These are phyloP conservation scores for Geotrichum klebahnii DNA, from an alignment of 1,139 yeast species.

Conservation along the genomic window DNA sequence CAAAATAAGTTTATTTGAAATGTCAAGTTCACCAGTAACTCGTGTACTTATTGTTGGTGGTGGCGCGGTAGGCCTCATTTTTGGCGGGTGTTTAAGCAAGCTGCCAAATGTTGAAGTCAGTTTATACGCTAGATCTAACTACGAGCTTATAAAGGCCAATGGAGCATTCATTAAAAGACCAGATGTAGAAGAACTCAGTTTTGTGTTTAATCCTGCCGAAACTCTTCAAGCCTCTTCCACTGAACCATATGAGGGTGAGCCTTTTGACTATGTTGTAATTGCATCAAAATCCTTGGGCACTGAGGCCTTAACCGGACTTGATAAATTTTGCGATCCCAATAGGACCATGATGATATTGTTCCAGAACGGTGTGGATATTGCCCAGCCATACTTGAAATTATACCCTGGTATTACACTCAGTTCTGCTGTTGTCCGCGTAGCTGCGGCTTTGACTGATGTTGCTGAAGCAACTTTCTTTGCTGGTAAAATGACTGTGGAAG, in stretches of 20 bases:
- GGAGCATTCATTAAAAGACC: slow-evolving; percentile 20
- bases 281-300: slow-evolving; percentile 26
- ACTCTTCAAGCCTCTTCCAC: slow-evolving; percentile 18
- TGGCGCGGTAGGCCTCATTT: slow-evolving; percentile 29
- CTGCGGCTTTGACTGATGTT: slow-evolving; percentile 23
- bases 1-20: not conserved
- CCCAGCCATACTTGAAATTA: slow-evolving; percentile 25
- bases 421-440: slow-evolving; percentile 27
- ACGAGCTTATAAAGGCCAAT: slow-evolving; percentile 20
- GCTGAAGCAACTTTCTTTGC: slow-evolving; percentile 20
- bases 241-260: slow-evolving; percentile 21
- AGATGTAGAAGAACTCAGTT: slow-evolving; percentile 6
- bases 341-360: slow-evolving; percentile 25
- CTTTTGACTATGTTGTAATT: slow-evolving; percentile 27
- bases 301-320: slow-evolving; percentile 24
- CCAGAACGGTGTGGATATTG: slow-evolving; percentile 32
- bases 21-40: not conserved
- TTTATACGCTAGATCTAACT: slow-evolving; percentile 28
- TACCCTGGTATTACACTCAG: slow-evolving; percentile 27
- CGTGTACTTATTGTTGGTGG: slow-evolving; percentile 27
- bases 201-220: slow-evolving; percentile 10
- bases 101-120: slow-evolving; percentile 21
- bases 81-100: slow-evolving; percentile 19
- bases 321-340: slow-evolving; percentile 23
- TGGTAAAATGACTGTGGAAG: slow-evolving; percentile 15